Evolutionary conservation across 257 asterid species (phyloP).

Genomic region (Nicotiana tomentosiformis): DNA sequence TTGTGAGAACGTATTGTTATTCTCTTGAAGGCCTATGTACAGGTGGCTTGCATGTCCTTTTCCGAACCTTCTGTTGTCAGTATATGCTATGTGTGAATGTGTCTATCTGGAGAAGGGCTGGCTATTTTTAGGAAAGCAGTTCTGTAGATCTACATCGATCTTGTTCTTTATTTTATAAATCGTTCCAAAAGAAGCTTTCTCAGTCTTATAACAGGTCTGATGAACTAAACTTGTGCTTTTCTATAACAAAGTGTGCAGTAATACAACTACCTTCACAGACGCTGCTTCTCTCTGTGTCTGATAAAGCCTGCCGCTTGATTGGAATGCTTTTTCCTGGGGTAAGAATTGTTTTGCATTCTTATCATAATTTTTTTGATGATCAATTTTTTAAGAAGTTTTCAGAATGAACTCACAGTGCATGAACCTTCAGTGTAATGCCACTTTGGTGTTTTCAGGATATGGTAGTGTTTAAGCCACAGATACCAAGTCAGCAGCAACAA

Average conservation of each 20-base stretch:
- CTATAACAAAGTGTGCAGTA: conserved; percentile 70
- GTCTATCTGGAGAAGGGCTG: background rate
- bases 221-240: conserved; percentile 5
- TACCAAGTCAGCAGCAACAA: conserved; percentile 53
- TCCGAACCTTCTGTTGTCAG: background rate
- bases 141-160: background rate
- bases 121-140: background rate
- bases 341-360: conserved; percentile 11
- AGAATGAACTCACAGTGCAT: background rate
- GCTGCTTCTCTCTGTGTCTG: conserved; percentile 86
- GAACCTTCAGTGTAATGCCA: background rate
- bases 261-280: conserved; percentile 98
- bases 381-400: background rate
- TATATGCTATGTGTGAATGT: background rate
- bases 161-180: background rate
- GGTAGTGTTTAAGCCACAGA: conserved; percentile 98
- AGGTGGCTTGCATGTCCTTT: background rate
- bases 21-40: background rate
- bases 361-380: background rate
- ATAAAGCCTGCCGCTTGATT: conserved; percentile 86
- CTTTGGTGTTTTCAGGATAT: conserved; percentile 54
- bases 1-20: background rate
- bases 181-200: background rate
- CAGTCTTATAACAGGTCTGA: background rate
- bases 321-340: conserved; percentile 99